Evolutionary conservation across 208 protist species (phyloP).

Genomic region (Leishmania arabica): DNA sequence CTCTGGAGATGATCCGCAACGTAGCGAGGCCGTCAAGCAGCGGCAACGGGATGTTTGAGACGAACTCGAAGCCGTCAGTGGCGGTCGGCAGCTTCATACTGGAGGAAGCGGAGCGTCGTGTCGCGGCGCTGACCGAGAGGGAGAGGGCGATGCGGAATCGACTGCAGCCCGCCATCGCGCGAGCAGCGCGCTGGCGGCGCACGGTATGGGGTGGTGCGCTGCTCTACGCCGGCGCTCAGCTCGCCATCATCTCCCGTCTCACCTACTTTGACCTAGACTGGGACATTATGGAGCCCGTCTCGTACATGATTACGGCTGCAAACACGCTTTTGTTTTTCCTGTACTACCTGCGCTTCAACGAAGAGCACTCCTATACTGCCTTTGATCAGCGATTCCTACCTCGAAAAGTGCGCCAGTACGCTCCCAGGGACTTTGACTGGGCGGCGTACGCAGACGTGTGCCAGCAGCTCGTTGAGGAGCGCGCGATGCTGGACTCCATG

Average conservation of each 20-base stretch:
- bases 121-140: slow-evolving; percentile 35
- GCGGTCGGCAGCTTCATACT: slow-evolving; percentile 37
- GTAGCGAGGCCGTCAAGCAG: not conserved
- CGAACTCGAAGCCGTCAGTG: not conserved
- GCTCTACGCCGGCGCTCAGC: slow-evolving; percentile 59
- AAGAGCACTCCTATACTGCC: slow-evolving; percentile 52
- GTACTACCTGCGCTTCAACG: slow-evolving; percentile 59
- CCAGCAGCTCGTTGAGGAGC: slow-evolving; percentile 44
- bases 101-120: slow-evolving; percentile 37
- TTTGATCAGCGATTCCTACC: slow-evolving; percentile 62
- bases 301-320: slow-evolving; percentile 71
- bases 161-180: slow-evolving; percentile 51
- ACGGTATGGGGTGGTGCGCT: slow-evolving; percentile 65
- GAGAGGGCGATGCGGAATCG: slow-evolving; percentile 40
- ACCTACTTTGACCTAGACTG: slow-evolving; percentile 90
- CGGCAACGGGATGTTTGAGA: not conserved
- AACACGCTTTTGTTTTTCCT: slow-evolving; percentile 72
- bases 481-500: slow-evolving; percentile 38
- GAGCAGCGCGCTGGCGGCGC: slow-evolving; percentile 58
- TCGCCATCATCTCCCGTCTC: slow-evolving; percentile 81
- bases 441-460: slow-evolving; percentile 51
- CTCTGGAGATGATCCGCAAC: slow-evolving; percentile 14
- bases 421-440: slow-evolving; percentile 77
- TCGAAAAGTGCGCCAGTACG: slow-evolving; percentile 58
- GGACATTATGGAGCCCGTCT: slow-evolving; percentile 92